phyloP scores from a whole-genome alignment of 2,329 filamentous ascomycete species.

The Aspergillus sp. region DNA sequence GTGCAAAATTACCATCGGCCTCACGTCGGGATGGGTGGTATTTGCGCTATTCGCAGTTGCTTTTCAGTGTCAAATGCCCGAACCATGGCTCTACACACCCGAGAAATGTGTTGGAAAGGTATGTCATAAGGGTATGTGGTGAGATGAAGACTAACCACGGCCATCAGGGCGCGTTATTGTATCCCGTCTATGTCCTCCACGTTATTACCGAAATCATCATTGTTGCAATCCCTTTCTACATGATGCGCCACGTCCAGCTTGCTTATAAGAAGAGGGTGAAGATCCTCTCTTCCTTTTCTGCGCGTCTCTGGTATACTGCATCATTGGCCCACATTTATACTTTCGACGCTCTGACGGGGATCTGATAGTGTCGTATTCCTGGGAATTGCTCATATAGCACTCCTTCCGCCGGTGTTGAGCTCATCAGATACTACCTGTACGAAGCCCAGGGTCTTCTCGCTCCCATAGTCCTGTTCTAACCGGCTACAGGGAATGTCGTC shows the following conservation, averaged over 20 bases:
- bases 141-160: not conserved
- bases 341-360: not conserved
- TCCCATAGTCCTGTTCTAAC: not conserved
- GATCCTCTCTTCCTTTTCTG: conserved; percentile 20
- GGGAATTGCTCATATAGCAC: conserved; percentile 13
- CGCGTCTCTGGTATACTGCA: conserved; percentile 16
- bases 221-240: conserved; percentile 19
- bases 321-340: too few species aligned
- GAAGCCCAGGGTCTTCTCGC: not conserved
- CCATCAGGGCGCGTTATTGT: conserved; percentile 18
- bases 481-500: conserved; percentile 17
- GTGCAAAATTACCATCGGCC: conserved; percentile 13
- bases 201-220: conserved; percentile 20
- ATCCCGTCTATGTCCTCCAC: conserved; percentile 16
- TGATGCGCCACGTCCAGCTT: conserved; percentile 26
- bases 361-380: conserved; percentile 14
- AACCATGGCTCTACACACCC: conserved; percentile 19
- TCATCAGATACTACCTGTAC: conserved; percentile 20
- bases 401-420: conserved; percentile 16
- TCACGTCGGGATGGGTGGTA: conserved; percentile 15
- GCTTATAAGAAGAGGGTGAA: conserved; percentile 15
- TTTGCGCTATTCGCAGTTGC: conserved; percentile 21
- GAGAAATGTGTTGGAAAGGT: conserved; percentile 18
- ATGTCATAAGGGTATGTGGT: not conserved
- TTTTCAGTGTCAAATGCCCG: conserved; percentile 22